These are phyloP conservation scores for Sclerotinia trifoliorum DNA, from an alignment of 2,329 filamentous ascomycete genomes.

Conservation along the genomic window DNA sequence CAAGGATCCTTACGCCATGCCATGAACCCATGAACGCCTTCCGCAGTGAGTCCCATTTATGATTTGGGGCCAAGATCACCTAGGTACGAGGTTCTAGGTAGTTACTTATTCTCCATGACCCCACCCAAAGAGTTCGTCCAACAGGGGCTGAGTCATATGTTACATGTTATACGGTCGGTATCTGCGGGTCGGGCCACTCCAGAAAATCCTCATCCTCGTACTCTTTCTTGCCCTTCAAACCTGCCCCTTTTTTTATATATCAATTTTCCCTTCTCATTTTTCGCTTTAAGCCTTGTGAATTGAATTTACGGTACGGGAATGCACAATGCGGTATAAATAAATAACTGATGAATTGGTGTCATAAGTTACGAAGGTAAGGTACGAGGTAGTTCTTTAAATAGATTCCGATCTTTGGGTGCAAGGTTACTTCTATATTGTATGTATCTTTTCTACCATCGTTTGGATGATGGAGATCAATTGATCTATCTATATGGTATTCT, in stretches of 20 bases:
- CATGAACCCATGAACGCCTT: background rate
- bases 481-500: too few relatives aligned
- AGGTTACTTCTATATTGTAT: background rate
- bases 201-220: background rate
- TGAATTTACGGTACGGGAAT: background rate
- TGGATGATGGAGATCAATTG: background rate
- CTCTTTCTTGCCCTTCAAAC: background rate
- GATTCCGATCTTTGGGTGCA: background rate
- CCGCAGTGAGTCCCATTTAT: too few relatives aligned
- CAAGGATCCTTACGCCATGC: slow-evolving; percentile 4
- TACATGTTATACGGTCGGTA: too few relatives aligned
- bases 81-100: too few relatives aligned
- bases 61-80: too few relatives aligned
- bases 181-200: slow-evolving; percentile 13
- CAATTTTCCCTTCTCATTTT: background rate
- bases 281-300: background rate
- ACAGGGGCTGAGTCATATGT: too few relatives aligned
- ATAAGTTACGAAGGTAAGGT: background rate
- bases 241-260: background rate
- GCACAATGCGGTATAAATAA: slow-evolving; percentile 10
- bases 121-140: background rate
- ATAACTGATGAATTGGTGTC: background rate
- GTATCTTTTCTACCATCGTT: too few relatives aligned
- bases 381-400: background rate
- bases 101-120: too few relatives aligned